Conservation (phyloP, 2,329 filamentous ascomycete species). For the Epichloe elymi region DNA sequence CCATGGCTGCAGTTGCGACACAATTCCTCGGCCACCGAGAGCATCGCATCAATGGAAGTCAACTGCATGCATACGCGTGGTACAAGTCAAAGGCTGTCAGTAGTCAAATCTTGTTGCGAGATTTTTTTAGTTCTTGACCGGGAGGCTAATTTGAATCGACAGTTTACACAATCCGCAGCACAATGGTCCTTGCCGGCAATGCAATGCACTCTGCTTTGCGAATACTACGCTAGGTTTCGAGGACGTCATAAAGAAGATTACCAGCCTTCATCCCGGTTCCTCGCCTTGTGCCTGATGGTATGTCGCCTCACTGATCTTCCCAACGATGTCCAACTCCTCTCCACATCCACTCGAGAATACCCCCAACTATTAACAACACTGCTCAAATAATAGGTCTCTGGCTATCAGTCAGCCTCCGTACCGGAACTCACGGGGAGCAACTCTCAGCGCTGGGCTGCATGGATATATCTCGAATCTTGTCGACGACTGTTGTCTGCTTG, state of each 20-base stretch:
- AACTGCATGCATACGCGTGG: constrained; percentile 38
- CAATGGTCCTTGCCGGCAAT: constrained; percentile 35
- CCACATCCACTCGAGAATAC: no score
- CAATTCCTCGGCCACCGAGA: constrained; percentile 35
- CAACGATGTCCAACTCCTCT: no score
- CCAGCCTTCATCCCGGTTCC: constrained; percentile 35
- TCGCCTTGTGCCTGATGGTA: constrained; percentile 39
- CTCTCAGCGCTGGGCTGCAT: constrained; percentile 33
- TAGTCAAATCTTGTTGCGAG: constrained; percentile 5
- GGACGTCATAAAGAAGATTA: constrained; percentile 34
- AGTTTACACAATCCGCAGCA: constrained; percentile 23
- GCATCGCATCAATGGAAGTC: constrained; percentile 35
- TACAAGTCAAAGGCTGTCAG: constrained; percentile 37
- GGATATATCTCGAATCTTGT: constrained; percentile 38
- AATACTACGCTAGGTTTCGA: constrained; percentile 41
- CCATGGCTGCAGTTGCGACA: constrained; percentile 44
- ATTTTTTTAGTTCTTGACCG: neutral
- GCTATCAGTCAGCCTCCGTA: neutral
- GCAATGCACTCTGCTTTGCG: constrained; percentile 41
- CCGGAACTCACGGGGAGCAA: constrained; percentile 4
- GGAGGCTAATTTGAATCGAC: constrained; percentile 8
- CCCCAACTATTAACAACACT: neutral
- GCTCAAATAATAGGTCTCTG: constrained; percentile 1
- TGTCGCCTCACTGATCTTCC: constrained; percentile 17
- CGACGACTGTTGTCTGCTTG: constrained; percentile 42